phyloP scores from a whole-genome alignment of 2,329 filamentous ascomycete genomes.

The Aureobasidium musti region DNA sequence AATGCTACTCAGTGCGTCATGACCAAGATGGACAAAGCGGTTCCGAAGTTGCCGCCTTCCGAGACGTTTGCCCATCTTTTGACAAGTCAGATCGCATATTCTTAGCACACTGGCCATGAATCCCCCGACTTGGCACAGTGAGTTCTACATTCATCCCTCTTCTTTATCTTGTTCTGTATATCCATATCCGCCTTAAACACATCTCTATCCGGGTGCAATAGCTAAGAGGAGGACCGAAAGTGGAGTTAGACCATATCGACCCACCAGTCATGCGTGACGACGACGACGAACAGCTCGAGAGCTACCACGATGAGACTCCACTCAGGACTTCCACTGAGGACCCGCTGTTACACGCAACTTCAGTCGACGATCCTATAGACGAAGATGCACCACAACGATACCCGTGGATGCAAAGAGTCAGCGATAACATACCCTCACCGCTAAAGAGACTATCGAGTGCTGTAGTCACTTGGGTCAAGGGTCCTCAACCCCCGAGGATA shows the following conservation, averaged over 20 bases:
- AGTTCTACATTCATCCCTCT: not conserved
- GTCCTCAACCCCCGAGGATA: slow-evolving; percentile 51
- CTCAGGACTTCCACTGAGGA: slow-evolving; percentile 35
- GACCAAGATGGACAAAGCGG: slow-evolving; percentile 16
- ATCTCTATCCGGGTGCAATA: slow-evolving; percentile 25
- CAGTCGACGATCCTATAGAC: slow-evolving; percentile 33
- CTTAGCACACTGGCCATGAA: not conserved
- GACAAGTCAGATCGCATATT: not conserved
- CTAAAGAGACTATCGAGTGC: slow-evolving; percentile 31
- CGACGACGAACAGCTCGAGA: slow-evolving; percentile 31
- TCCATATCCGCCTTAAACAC: not conserved
- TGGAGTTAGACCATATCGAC: slow-evolving; percentile 24
- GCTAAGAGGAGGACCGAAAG: slow-evolving; percentile 30
- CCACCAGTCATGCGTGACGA: slow-evolving; percentile 32
- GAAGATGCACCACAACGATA: slow-evolving; percentile 28
- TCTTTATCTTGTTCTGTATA: slow-evolving; percentile 1
- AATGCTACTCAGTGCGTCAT: not conserved
- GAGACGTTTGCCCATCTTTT: slow-evolving; percentile 23
- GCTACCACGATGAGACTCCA: slow-evolving; percentile 38
- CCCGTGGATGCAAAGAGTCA: slow-evolving; percentile 36
- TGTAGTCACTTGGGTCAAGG: slow-evolving; percentile 49
- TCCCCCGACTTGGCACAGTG: slow-evolving; percentile 18
- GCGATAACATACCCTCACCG: slow-evolving; percentile 35
- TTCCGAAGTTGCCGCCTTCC: slow-evolving; percentile 15
- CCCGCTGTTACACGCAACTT: slow-evolving; percentile 35